Conservation (phyloP, 805 yeast genomes). For the Millerozyma miso region DNA sequence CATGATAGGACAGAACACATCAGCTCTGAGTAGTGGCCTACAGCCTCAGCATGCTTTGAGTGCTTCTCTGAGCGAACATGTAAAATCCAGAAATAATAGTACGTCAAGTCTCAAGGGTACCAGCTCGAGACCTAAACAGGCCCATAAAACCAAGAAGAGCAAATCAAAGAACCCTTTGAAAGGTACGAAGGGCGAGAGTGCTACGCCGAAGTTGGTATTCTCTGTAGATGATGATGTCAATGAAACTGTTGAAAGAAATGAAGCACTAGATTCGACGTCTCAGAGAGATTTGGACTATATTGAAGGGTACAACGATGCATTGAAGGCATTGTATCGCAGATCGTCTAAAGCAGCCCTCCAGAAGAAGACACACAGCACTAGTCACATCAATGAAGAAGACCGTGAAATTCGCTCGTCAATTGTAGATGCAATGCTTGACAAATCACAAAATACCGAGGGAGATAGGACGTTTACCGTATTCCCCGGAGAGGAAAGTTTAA, state of each 20-base stretch:
- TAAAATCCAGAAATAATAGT: slow-evolving; percentile 4
- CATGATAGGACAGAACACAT: neutral
- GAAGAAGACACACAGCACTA: neutral
- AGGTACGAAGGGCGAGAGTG: slow-evolving; percentile 10
- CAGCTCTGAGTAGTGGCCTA: neutral
- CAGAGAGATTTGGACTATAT: slow-evolving; percentile 37
- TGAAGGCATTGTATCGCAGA: slow-evolving; percentile 36
- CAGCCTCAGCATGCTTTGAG: neutral
- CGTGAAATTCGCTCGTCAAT: neutral
- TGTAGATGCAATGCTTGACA: neutral
- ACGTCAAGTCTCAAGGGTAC: slow-evolving; percentile 12
- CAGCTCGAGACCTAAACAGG: slow-evolving; percentile 10
- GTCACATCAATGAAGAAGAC: slow-evolving; percentile 4
- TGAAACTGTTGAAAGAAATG: slow-evolving; percentile 49
- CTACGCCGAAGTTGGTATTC: slow-evolving; percentile 41
- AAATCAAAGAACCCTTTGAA: slow-evolving; percentile 32
- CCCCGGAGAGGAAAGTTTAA: slow-evolving; percentile 21
- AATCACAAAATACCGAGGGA: slow-evolving; percentile 6
- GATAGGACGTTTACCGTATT: slow-evolving; percentile 11
- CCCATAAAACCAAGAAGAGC: slow-evolving; percentile 13
- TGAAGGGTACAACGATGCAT: slow-evolving; percentile 73
- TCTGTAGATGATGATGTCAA: slow-evolving; percentile 81
- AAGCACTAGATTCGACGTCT: slow-evolving; percentile 28
- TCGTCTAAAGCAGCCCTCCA: slow-evolving; percentile 8
- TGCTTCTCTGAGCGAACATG: neutral